phyloP scores from a whole-genome alignment of 2,329 filamentous ascomycete genomes.

The Lecanosticta acicola region DNA sequence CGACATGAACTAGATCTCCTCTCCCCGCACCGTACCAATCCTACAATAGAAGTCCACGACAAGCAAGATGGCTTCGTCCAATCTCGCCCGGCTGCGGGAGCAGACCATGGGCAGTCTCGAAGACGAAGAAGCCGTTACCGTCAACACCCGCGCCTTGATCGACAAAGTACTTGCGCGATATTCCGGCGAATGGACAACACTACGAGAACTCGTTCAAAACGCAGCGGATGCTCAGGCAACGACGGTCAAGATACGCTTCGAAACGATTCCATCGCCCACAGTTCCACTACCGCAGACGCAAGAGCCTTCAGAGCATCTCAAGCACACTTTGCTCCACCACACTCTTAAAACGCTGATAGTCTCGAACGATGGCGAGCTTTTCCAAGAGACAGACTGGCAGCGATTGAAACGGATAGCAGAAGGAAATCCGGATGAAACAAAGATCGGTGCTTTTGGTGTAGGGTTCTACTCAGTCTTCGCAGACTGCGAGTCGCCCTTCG shows the following conservation, averaged over 20 bases:
- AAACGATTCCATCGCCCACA: conserved; percentile 76
- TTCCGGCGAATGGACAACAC: conserved; percentile 82
- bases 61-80: conserved; percentile 21
- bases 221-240: conserved; percentile 94
- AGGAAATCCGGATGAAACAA: conserved; percentile 96
- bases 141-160: conserved; percentile 92
- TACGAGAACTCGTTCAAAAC: conserved; percentile 95
- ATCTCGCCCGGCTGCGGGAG: conserved; percentile 58
- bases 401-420: conserved; percentile 96
- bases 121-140: conserved; percentile 94
- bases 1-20: not conserved
- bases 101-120: conserved; percentile 79
- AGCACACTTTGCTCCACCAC: conserved; percentile 78
- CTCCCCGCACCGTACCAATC: not conserved
- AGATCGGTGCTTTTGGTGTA: conserved; percentile 97
- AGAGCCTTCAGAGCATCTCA: conserved; percentile 65
- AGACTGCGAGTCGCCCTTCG: conserved; percentile 95
- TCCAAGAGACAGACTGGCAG: conserved; percentile 86
- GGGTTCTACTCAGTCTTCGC: conserved; percentile 98
- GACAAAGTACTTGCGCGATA: conserved; percentile 97
- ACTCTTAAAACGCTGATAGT: conserved; percentile 84
- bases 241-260: conserved; percentile 84
- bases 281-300: conserved; percentile 63
- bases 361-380: conserved; percentile 84
- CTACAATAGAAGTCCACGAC: not conserved